Evolutionary conservation across 2,329 filamentous ascomycete species (phyloP).

Genomic region (Colletotrichum australisinense): DNA sequence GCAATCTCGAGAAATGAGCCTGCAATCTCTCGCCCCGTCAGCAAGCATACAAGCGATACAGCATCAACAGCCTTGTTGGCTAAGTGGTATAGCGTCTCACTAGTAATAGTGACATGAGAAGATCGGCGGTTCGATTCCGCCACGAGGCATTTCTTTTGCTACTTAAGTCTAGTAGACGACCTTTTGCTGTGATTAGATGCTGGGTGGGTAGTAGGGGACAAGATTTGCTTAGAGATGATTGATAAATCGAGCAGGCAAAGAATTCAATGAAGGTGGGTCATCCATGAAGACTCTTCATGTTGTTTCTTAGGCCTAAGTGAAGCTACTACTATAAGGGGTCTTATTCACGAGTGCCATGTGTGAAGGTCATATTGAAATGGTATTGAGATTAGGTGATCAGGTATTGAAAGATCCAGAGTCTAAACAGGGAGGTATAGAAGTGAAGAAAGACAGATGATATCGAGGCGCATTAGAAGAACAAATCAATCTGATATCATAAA

Average conservation of each 20-base stretch:
- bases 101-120: constrained; percentile 15
- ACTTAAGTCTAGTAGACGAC: no score
- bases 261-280: no score
- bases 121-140: constrained; percentile 23
- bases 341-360: not conserved
- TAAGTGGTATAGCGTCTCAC: constrained; percentile 24
- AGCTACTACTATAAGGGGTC: no score
- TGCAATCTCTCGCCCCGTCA: not conserved
- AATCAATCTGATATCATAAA: constrained; percentile 26
- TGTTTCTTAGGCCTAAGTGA: not conserved
- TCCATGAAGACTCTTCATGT: no score
- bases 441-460: constrained; percentile 6
- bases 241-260: no score
- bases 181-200: not conserved
- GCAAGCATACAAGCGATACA: not conserved
- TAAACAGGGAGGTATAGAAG: constrained; percentile 8
- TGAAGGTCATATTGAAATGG: not conserved
- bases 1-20: not conserved
- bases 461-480: not conserved
- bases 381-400: not conserved
- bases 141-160: constrained; percentile 1
- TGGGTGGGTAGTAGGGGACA: no score
- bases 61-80: not conserved
- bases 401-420: not conserved
- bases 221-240: no score